These are phyloP conservation scores for Basipetospora chlamydospora DNA, from an alignment of 2,329 filamentous ascomycete genomes.

Conservation along the genomic window DNA sequence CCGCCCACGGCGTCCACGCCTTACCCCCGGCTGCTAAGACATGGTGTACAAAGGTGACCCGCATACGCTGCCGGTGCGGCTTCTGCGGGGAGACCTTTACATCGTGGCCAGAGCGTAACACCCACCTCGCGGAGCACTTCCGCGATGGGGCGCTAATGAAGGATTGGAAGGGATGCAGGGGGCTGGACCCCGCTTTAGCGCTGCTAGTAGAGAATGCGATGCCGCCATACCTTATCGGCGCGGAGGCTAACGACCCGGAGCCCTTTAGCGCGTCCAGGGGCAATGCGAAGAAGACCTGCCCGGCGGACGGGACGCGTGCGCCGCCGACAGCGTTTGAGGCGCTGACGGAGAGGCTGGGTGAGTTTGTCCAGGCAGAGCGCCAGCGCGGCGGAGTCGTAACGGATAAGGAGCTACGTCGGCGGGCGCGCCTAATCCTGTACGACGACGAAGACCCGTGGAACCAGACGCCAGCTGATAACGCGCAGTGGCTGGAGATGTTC, in stretches of 20 bases:
- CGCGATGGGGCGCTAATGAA: constrained; percentile 22
- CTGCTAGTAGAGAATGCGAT: constrained; percentile 23
- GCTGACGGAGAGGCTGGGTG: background rate
- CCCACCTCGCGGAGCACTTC: constrained; percentile 25
- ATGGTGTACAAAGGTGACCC: constrained; percentile 21
- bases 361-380: background rate
- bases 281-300: constrained; percentile 7
- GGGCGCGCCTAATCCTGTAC: constrained; percentile 17
- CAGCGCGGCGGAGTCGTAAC: constrained; percentile 13
- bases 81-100: constrained; percentile 21
- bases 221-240: constrained; percentile 25
- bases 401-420: constrained; percentile 18
- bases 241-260: constrained; percentile 19
- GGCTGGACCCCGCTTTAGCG: constrained; percentile 20
- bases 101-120: constrained; percentile 19
- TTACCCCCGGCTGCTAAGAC: constrained; percentile 27
- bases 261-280: constrained; percentile 14
- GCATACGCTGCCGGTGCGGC: constrained; percentile 19
- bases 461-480: constrained; percentile 21
- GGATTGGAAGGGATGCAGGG: constrained; percentile 25
- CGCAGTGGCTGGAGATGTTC: constrained; percentile 15
- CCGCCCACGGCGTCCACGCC: constrained; percentile 25
- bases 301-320: background rate
- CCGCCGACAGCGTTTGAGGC: background rate
- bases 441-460: constrained; percentile 24